Evolutionary conservation across 2,329 filamentous ascomycete genomes (phyloP).

Genomic region (Colletotrichum siamense): DNA sequence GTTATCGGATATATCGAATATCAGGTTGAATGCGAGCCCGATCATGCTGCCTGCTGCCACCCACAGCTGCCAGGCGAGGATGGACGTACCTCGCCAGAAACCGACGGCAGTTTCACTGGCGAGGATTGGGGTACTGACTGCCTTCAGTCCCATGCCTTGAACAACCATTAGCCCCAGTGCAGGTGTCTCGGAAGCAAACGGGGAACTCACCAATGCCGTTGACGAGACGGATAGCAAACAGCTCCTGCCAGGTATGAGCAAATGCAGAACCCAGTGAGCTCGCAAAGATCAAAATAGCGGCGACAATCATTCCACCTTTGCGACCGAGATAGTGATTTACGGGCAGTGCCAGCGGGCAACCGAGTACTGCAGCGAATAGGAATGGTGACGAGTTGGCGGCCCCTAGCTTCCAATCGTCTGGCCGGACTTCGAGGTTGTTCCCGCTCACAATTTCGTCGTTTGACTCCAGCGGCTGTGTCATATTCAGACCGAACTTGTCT

Average conservation of each 20-base stretch:
- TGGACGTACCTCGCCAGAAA: conserved; percentile 52
- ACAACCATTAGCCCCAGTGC: neutral
- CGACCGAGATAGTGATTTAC: conserved; percentile 46
- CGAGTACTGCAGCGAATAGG: conserved; percentile 41
- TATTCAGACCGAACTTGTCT: neutral
- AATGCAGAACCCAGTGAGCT: conserved; percentile 44
- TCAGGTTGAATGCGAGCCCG: conserved; percentile 40
- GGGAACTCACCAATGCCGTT: conserved; percentile 42
- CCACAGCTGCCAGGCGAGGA: conserved; percentile 53
- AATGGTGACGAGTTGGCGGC: conserved; percentile 44
- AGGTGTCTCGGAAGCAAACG: neutral
- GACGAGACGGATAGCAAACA: conserved; percentile 39
- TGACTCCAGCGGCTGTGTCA: neutral
- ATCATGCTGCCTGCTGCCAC: conserved; percentile 43
- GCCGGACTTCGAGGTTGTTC: neutral
- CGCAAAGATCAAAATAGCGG: conserved; percentile 42
- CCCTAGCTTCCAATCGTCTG: conserved; percentile 42
- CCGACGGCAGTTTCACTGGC: conserved; percentile 52
- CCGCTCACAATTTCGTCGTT: neutral
- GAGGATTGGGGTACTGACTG: conserved; percentile 52
- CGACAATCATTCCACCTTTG: conserved; percentile 42
- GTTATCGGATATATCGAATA: conserved; percentile 31
- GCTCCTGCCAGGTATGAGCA: conserved; percentile 34
- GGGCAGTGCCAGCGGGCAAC: conserved; percentile 44
- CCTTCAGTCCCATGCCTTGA: conserved; percentile 53